Evolutionary conservation across 345 rosid species (phyloP).

Genomic region (Salix udensis): DNA sequence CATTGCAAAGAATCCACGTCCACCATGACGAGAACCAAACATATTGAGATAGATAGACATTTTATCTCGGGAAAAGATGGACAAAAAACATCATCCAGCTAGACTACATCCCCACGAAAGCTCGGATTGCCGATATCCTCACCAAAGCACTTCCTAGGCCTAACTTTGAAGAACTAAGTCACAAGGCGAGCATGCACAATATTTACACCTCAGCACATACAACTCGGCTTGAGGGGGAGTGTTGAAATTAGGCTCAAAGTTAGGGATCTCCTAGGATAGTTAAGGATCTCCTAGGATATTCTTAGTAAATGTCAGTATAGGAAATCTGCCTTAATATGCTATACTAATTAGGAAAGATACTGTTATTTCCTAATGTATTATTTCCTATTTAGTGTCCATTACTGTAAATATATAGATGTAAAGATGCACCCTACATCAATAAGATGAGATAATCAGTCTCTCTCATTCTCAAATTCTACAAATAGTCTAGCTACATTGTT

Average conservation of each 20-base stretch:
- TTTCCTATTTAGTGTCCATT: too few relatives aligned
- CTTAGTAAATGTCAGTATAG: too few relatives aligned
- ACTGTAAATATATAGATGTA: too few relatives aligned
- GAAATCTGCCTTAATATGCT: too few relatives aligned
- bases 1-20: not conserved
- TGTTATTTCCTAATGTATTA: too few relatives aligned
- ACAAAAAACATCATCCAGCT: not conserved
- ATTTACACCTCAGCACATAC: not conserved
- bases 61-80: not conserved
- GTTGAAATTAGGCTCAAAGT: not conserved
- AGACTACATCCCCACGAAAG: not conserved
- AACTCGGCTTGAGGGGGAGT: not conserved
- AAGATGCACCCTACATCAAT: too few relatives aligned
- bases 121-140: not conserved
- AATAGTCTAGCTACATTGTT: too few relatives aligned
- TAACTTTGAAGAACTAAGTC: not conserved
- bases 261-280: not conserved
- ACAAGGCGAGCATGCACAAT: not conserved
- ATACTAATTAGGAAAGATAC: too few relatives aligned
- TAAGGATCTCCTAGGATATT: too few relatives aligned
- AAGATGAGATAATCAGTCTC: too few relatives aligned
- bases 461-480: too few relatives aligned
- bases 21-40: not conserved
- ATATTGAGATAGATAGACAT: not conserved
- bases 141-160: not conserved